Percentiles rank a stretch among this genome's conserved stretches.
These are phyloP conservation scores for Naganishia sp. DNA, from an alignment of 1,284 basidiomycete species.

Conservation along the genomic window DNA sequence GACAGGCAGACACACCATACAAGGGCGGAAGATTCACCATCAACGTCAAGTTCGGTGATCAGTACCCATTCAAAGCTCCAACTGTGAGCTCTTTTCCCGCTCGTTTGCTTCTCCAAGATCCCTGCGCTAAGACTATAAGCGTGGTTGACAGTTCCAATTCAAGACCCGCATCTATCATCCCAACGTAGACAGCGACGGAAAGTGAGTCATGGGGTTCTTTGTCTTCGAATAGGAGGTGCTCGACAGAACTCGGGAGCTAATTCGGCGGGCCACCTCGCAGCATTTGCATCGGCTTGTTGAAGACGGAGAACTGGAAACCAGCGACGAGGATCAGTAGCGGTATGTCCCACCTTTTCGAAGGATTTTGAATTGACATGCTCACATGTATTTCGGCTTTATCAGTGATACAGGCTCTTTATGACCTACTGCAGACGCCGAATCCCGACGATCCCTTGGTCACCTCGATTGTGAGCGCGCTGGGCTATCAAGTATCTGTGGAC, in stretches of 20 bases:
- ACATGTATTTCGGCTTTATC: background rate
- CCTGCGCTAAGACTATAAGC: background rate
- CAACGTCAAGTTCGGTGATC: conserved; percentile 67
- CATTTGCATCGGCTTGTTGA: conserved; percentile 55
- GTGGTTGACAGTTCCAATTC: conserved; percentile 68
- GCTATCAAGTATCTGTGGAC: too few species aligned
- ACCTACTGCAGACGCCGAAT: conserved; percentile 84
- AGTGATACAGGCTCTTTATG: conserved; percentile 78
- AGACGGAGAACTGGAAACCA: conserved; percentile 74
- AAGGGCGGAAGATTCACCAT: conserved; percentile 79
- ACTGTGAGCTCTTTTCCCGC: conserved; percentile 58
- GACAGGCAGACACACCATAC: conserved; percentile 75
- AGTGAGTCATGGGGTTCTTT: conserved; percentile 57
- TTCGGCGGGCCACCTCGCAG: conserved; percentile 54
- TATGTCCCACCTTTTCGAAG: conserved; percentile 46
- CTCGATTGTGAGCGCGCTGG: conserved; percentile 46
- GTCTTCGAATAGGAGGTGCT: conserved; percentile 4
- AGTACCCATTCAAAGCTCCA: conserved; percentile 89
- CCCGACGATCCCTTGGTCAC: conserved; percentile 80
- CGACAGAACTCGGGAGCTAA: conserved; percentile 12
- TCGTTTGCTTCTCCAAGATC: background rate
- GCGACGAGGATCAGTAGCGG: conserved; percentile 73
- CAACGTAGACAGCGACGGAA: conserved; percentile 88
- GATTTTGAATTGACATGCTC: conserved; percentile 13
- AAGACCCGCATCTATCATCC: conserved; percentile 88